Percentiles rank a stretch among this genome's conserved stretches.
These are phyloP conservation scores for Populus nigra DNA, from an alignment of 345 rosid species.

Conservation along the genomic window DNA sequence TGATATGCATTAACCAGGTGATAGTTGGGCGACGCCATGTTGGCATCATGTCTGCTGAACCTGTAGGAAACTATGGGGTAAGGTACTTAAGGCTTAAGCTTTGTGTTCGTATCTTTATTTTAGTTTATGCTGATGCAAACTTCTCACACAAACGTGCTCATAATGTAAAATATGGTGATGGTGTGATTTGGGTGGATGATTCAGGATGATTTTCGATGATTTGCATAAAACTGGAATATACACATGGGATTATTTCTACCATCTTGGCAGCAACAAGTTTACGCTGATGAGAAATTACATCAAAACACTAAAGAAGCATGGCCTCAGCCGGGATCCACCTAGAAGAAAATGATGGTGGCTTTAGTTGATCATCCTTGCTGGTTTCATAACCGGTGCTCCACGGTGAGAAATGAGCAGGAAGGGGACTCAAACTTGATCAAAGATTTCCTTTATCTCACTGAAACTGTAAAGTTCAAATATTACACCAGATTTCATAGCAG, in stretches of 20 bases:
- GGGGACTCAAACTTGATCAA: neutral
- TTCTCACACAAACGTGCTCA: neutral
- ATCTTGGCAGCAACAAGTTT: slow-evolving; percentile 84
- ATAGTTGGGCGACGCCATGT: slow-evolving; percentile 85
- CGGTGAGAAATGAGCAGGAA: neutral
- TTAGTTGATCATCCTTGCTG: neutral
- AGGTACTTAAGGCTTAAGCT: slow-evolving; percentile 47
- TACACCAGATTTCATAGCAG: neutral
- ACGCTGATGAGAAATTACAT: slow-evolving; percentile 72
- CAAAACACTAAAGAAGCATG: slow-evolving; percentile 69
- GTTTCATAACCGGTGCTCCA: neutral
- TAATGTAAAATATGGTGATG: neutral
- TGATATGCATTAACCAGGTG: slow-evolving; percentile 46
- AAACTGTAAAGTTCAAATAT: neutral
- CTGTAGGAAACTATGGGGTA: slow-evolving; percentile 94
- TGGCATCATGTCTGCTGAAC: slow-evolving; percentile 92
- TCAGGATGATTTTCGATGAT: slow-evolving; percentile 86
- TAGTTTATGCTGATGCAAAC: neutral
- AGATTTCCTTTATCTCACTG: neutral
- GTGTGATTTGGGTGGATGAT: slow-evolving; percentile 11
- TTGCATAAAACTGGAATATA: slow-evolving; percentile 93
- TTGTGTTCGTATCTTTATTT: neutral
- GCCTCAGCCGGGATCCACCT: slow-evolving; percentile 81
- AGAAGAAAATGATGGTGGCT: slow-evolving; percentile 40
- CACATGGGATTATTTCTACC: slow-evolving; percentile 81